These are phyloP conservation scores for Fusarium stilboides DNA, from an alignment of 2,329 filamentous ascomycete genomes.

Conservation along the genomic window DNA sequence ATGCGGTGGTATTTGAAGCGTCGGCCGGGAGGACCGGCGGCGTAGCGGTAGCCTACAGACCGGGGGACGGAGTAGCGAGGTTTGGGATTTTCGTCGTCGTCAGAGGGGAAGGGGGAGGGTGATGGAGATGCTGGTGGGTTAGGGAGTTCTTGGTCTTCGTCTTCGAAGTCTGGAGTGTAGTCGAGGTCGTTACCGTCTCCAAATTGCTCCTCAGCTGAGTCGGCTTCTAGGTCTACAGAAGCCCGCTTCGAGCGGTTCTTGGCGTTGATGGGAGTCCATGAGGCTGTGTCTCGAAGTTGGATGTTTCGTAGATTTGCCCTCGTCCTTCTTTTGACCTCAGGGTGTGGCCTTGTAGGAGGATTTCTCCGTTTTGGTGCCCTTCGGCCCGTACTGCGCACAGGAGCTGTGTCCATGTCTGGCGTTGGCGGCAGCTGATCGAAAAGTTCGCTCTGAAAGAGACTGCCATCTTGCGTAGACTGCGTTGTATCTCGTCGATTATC, in stretches of 20 bases:
- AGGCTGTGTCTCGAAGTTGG: neutral
- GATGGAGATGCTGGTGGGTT: neutral
- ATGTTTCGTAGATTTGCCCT: neutral
- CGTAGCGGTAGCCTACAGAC: slow-evolving; percentile 32
- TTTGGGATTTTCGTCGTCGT: slow-evolving; percentile 4
- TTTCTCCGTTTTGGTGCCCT: slow-evolving; percentile 24
- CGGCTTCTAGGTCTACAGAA: neutral
- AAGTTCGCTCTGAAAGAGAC: neutral
- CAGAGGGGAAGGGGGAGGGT: neutral
- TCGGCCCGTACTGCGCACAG: slow-evolving; percentile 37
- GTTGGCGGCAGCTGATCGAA: slow-evolving; percentile 34
- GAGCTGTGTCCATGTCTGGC: slow-evolving; percentile 15
- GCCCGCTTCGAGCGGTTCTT: too few species aligned
- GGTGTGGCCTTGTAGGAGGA: neutral
- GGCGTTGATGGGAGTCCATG: slow-evolving; percentile 16
- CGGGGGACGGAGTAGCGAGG: slow-evolving; percentile 43
- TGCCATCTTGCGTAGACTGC: neutral
- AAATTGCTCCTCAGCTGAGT: neutral
- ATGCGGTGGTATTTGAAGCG: slow-evolving; percentile 46
- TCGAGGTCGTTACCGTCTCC: neutral
- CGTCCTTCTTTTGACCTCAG: neutral
- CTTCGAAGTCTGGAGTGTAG: slow-evolving; percentile 4
- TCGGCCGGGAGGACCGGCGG: slow-evolving; percentile 26
- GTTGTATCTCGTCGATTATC: neutral
- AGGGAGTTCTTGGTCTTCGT: neutral